phyloP scores from a whole-genome alignment of 2,329 filamentous ascomycete species.

The Fusarium bulbicola region DNA sequence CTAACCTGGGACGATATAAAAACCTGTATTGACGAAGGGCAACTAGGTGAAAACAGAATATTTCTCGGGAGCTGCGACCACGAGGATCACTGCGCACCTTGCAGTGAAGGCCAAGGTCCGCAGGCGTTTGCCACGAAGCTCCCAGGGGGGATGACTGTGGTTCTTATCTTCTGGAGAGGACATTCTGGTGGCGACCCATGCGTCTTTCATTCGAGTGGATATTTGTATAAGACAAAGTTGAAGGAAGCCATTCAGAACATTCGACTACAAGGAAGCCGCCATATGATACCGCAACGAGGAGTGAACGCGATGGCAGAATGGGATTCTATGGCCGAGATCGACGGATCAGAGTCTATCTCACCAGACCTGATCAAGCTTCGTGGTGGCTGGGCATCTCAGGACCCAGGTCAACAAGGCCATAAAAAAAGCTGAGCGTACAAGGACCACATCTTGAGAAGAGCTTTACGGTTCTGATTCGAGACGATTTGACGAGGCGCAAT shows the following conservation, averaged over 20 bases:
- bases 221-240: not conserved
- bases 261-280: accelerated
- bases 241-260: not conserved
- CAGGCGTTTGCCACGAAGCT: not conserved
- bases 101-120: not conserved
- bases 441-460: too few relatives aligned
- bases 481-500: too few relatives aligned
- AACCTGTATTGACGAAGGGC: not conserved
- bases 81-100: not conserved
- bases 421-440: too few relatives aligned
- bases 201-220: not conserved
- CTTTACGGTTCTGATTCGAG: too few relatives aligned
- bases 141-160: not conserved
- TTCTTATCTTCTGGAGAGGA: not conserved
- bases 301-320: not conserved
- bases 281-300: not conserved
- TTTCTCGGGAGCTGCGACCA: not conserved
- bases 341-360: not conserved
- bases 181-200: not conserved
- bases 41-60: not conserved
- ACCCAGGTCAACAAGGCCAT: not conserved
- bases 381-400: not conserved
- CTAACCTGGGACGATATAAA: not conserved
- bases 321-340: not conserved
- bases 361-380: not conserved